Evolutionary conservation across 305 asterid genomes (phyloP), one percentile per base, ranked within the genome.

Genomic region (Vinca major): DNA sequence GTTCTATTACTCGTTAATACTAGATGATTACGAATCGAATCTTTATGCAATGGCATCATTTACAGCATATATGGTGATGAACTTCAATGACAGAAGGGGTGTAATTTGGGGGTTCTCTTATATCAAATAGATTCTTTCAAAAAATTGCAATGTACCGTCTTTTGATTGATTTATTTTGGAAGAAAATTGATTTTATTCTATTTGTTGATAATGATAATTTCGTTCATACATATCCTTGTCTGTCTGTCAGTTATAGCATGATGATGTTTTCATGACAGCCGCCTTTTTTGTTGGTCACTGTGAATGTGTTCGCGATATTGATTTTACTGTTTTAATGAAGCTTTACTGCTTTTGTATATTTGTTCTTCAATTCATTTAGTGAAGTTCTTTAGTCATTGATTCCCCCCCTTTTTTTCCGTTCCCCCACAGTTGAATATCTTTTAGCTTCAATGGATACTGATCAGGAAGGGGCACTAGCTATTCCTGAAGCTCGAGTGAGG

Each of bases 401-500:
- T 63, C 41, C 52, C 19, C 19, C 2, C 44, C 19, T 63, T 63
- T 45, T 63, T 39, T 8, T 40, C 39, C 45, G 45, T 41, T 4
- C 36, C 11, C 51, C 11, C 4, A 8, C 51, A 43, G 68, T 44
- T 8, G 40, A 67, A 17, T 53, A 67, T 73, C 65, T 62, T 26
- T 26, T 20, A 5, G 65, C 37, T 55, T 37, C 61, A 55, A 44
- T 66, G 50, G 73, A 10, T 58, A n/a, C 17, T 21, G 72, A 62
- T 65, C 17, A 10, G 56, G 45, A 37, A 19, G 53, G 8, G 37
- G 58, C 12, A 2, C 7, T 7, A 50, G 48, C 12, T 54, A 33
- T 47, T 17, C 49, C 44, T 68, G 57, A 65, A 47, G 69, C 57
- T 47, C 39, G 7, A 33, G 43, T 65, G 19, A 67, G 57, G 65